These are phyloP conservation scores for Hymenoscyphus occultus DNA, from an alignment of 2,329 filamentous ascomycete genomes.

Conservation along the genomic window DNA sequence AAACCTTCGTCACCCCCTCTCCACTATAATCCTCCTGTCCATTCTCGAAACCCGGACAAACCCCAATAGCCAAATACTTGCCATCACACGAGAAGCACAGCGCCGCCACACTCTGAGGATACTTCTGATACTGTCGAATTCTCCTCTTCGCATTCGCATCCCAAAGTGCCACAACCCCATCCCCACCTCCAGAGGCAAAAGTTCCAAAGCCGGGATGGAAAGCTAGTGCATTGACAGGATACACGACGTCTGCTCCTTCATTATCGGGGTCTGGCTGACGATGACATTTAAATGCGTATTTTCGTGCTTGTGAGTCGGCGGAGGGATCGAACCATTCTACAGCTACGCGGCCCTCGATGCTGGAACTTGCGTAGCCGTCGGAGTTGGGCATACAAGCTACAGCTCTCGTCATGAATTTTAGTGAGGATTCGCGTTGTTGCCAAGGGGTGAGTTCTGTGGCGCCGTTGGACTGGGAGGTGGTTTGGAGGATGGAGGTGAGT, in stretches of 20 bases:
- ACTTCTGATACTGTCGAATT: conserved; percentile 67
- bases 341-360: conserved; percentile 91
- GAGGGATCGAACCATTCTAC: conserved; percentile 98
- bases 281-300: conserved; percentile 99
- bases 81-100: conserved; percentile 63
- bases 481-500: conserved; percentile 62
- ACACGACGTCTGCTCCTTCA: conserved; percentile 62
- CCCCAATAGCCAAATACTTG: conserved; percentile 60
- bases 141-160: conserved; percentile 69
- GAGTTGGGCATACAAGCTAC: conserved; percentile 97
- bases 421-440: conserved; percentile 88
- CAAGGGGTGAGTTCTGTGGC: conserved; percentile 65
- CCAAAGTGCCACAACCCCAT: conserved; percentile 70
- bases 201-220: conserved; percentile 65
- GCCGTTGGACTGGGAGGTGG: conserved; percentile 49
- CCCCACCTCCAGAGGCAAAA: conserved; percentile 70
- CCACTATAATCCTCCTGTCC: conserved; percentile 72
- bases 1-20: conserved; percentile 71
- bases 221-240: conserved; percentile 68
- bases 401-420: conserved; percentile 93
- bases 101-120: conserved; percentile 59
- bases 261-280: conserved; percentile 66
- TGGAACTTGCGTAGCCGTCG: conserved; percentile 85
- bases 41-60: conserved; percentile 68
- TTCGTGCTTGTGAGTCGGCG: conserved; percentile 80